Evolutionary conservation across 352 stramenopile genomes (phyloP), one percentile per base, ranked within the genome.

Genomic region (Phytophthora hybrid): DNA sequence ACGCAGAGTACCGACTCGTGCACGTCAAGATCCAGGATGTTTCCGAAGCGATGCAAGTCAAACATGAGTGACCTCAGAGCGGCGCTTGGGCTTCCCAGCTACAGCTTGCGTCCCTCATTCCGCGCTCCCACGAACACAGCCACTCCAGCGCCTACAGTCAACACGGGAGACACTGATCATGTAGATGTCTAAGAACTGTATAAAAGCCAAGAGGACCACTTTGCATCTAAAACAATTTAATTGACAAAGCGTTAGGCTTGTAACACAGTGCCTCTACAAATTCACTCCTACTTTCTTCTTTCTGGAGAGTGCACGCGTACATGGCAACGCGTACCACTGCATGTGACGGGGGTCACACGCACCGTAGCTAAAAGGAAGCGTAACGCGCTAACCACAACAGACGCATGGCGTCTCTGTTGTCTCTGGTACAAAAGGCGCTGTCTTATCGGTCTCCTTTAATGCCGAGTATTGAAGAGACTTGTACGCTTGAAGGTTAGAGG

Each of bases 231-330:
- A 52, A 4, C 7, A 32, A 5, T 23, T 44, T 59, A 14, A 65
- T 64, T 1, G 34, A 1, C 13, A 71, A 44, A 11, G 53, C 8
- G 11, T 65, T 56, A 44, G 44, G 32, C 2, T 61, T 64, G 49
- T 69, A 74, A 10, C 66, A 16, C 66, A 74, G 29, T 69, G 59
- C 4, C 54, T 54, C 19, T 61, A 61, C 55, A 61, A 26, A 26
- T 31, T 5, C 26, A 7, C 26, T 31, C 26, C 26, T 31, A 31
- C 2, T 5, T 5, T 31, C 26, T 31, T 5, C 26, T 31, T 31
- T 31, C 26, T 31, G 4, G 26, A 5, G 26, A 31, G 26, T 31
- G 26, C 26, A 31, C 26, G 26, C 26, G 26, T 31, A 31, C 26
- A 31, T 31, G 26, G 4, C 26, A 31, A 31, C 26, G 26, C 3